A percentile compares a stretch with the other conserved stretches of the same genome.
Evolutionary conservation across 2,329 filamentous ascomycete genomes (phyloP).

Genomic region (Pyricularia pennisetigena): DNA sequence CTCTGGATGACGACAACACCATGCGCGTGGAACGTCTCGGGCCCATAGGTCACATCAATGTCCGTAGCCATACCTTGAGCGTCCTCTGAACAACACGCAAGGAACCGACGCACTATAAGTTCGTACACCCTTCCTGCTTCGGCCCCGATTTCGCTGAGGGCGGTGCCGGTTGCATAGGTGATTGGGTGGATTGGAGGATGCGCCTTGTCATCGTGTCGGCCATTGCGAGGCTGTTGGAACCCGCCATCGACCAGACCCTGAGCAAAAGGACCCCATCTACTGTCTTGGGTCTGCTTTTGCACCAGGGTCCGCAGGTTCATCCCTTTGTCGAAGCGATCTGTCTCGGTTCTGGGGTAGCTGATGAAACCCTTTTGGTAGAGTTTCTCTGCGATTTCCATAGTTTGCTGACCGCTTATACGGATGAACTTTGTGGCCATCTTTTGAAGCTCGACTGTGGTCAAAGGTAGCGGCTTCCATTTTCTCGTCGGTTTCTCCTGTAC

Average conservation of each 20-base stretch:
- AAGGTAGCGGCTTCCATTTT: conserved; percentile 86
- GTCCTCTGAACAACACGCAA: conserved; percentile 93
- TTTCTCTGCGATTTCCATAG: conserved; percentile 79
- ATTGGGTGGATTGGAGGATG: conserved; percentile 97
- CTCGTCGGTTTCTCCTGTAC: conserved; percentile 85
- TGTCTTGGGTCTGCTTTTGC: conserved; percentile 72
- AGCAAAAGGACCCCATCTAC: conserved; percentile 72
- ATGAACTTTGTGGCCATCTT: conserved; percentile 88
- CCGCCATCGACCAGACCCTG: conserved; percentile 63
- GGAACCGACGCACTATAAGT: conserved; percentile 82
- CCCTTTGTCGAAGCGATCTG: conserved; percentile 83
- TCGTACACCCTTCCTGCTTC: conserved; percentile 78
- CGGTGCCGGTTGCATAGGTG: conserved; percentile 61
- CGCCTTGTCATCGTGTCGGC: conserved; percentile 87
- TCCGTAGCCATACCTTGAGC: conserved; percentile 80
- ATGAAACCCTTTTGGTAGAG: conserved; percentile 95
- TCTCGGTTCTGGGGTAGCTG: conserved; percentile 95
- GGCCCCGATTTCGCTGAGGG: conserved; percentile 36
- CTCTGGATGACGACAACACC: conserved; percentile 77
- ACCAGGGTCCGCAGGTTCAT: conserved; percentile 77
- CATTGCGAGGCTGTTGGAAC: conserved; percentile 73
- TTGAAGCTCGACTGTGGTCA: conserved; percentile 93
- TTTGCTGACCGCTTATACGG: conserved; percentile 80
- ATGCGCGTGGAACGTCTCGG: conserved; percentile 71
- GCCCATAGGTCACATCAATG: conserved; percentile 73